These are phyloP conservation scores for Croton setiger DNA, from an alignment of 441 rosid species.

Conservation along the genomic window DNA sequence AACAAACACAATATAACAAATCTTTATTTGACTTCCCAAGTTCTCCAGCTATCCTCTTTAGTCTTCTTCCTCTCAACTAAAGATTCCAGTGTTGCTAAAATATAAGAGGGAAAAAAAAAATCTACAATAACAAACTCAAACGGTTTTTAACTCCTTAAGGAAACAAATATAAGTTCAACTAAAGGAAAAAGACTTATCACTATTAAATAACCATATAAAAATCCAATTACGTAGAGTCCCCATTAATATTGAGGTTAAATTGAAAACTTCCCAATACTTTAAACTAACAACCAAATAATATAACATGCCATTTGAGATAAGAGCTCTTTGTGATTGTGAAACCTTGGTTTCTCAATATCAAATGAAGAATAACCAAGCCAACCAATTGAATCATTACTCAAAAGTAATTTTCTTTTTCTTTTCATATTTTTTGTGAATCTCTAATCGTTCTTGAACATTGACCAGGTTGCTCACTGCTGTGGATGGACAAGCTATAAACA, in stretches of 20 bases:
- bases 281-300: background rate
- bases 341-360: background rate
- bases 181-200: background rate
- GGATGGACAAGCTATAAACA: background rate
- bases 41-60: background rate
- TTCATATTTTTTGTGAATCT: background rate
- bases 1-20: background rate
- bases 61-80: slow-evolving; percentile 1
- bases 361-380: background rate
- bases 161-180: background rate
- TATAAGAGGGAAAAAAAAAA: background rate
- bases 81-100: background rate
- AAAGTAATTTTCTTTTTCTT: background rate
- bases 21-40: background rate
- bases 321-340: background rate
- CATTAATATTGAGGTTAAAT: no score
- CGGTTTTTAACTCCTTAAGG: background rate
- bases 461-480: background rate
- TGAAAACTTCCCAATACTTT: background rate
- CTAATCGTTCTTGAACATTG: background rate
- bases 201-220: background rate
- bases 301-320: background rate
- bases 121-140: background rate
- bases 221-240: background rate
- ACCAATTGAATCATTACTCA: background rate